Evolutionary conservation across 2,329 filamentous ascomycete species (phyloP), one percentile per base, ranked within the genome.

Genomic region (Ceratocystis cacaofunesta): DNA sequence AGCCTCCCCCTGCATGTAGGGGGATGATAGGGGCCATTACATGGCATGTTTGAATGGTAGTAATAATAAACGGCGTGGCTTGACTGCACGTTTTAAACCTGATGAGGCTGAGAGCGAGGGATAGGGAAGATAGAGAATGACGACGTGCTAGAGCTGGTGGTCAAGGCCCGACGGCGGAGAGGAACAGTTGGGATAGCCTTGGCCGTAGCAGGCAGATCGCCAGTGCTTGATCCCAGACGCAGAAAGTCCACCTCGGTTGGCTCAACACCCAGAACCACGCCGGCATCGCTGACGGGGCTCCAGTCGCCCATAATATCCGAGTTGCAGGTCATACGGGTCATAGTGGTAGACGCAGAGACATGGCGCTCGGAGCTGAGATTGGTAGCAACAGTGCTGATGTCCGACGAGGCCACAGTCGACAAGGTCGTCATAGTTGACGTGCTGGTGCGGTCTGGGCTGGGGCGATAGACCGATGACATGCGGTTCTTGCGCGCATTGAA

Each of bases 271-370:
- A 68, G 43, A 8, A 68, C 64, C 12, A 67, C 63, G 12, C 61
- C 70, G 62, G 76, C 73, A 46, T 71, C 70, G 5, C 71, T 68
- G 48, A 36, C 69, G 60, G 41, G 30, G 52, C 43, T 69, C 70
- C 61, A 66, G 44, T 30, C 60, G 48, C 17, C 71, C 46, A 73
- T 67, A 32, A 70, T 71, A 43, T 76, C 76, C 6, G 70, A 69
- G 3, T 81, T 85, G 71, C 81, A 76, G 4, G 80, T 78, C 4
- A 81, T 83, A 66, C 80, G 75, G 48, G 78, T 79, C 0, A 82
- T 83, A 67, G 78, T 79, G 8, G 77, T 79, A 3, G 82, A 84
- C 30, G 78, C 77, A 12, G 82, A 85, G 61, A 78, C 76, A 60
- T 67, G 66, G 71, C 83, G 81, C 30, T 80, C 80, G 66, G 79